A percentile compares a stretch with the other conserved stretches of the same genome.
Evolutionary conservation across 108 stramenopile genomes (phyloP).

Genomic region (Licmophora abbreviata): DNA sequence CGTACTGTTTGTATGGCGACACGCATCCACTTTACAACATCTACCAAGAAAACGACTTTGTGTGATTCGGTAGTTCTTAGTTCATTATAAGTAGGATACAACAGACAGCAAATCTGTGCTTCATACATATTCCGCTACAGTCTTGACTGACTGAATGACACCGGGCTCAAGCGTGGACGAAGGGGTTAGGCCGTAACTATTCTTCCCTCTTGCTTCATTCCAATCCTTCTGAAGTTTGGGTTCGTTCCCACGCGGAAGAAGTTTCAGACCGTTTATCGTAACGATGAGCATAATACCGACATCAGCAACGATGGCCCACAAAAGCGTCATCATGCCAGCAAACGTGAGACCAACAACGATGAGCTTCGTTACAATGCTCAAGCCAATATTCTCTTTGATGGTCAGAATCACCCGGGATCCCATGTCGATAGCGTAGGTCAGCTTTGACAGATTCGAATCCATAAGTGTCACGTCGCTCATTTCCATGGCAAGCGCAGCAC

Average conservation of each 20-base stretch:
- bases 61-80: too few relatives aligned
- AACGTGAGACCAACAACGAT: slow-evolving; percentile 61
- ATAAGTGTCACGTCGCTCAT: slow-evolving; percentile 83
- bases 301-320: slow-evolving; percentile 71
- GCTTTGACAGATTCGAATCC: slow-evolving; percentile 70
- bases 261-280: slow-evolving; percentile 82
- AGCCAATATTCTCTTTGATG: slow-evolving; percentile 72
- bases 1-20: too few relatives aligned
- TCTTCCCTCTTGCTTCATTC: too few relatives aligned
- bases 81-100: too few relatives aligned
- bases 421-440: slow-evolving; percentile 65
- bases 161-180: too few relatives aligned
- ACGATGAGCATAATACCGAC: slow-evolving; percentile 84
- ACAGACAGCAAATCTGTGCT: too few relatives aligned
- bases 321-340: slow-evolving; percentile 68
- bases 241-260: slow-evolving; percentile 35
- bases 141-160: too few relatives aligned
- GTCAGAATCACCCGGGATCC: slow-evolving; percentile 61
- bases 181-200: too few relatives aligned
- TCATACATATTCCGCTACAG: too few relatives aligned
- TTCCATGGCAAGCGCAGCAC: slow-evolving; percentile 96
- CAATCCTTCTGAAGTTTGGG: too few relatives aligned
- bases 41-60: too few relatives aligned
- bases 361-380: slow-evolving; percentile 60
- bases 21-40: too few relatives aligned